Base-by-base conservation (phyloP, 495 filamentous ascomycete species). In the Penicillium angulare region DNA sequence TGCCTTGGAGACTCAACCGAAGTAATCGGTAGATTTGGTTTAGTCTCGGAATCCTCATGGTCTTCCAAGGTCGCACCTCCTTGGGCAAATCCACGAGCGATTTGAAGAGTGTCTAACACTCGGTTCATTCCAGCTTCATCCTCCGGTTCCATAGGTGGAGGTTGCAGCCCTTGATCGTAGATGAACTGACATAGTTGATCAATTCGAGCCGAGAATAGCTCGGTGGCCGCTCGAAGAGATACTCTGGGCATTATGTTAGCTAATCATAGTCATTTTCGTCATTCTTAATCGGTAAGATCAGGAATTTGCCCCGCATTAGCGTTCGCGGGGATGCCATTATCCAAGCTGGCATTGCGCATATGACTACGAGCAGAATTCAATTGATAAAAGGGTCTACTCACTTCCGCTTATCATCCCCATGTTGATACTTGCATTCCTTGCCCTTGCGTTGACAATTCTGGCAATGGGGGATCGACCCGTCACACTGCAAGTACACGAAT, bases 391-490 rank as follows among this genome's bases (percentile, higher is more conserved):
- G 1, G 16, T n/a, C 5, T 13, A 68, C 71, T 47, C 61, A 78
- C 74, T 76, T 76, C 34, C 74, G 65, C 48, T 76, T 76, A 22
- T 78, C 74, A 17, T 78, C 73, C 12, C 74, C 71, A 64, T 73
- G 70, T 29, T 76, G 73, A 34, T 78, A 78, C 51, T 65, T 74
- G 60, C 74, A 78, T 8, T 68, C 61, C 43, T 73, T 78, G 1
- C 69, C 67, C 49, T 76, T 76, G n/a, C 66, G 69, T 50, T 69
- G 59, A 46, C 74, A 78, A 53, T 78, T 78, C n/a, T 73, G 58
- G 42, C 74, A 78, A 49, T 73, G 47, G 24, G 74, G 74, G 40
- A 65, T 67, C 20, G 71, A 68, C 16, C 74, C 74, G 33, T 78
- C 73, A 50, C 74, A 78, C 74, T 77, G 44, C 33, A 45, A 48